phyloP scores from a whole-genome alignment of 208 protist species.

The Crithidia expoeki region DNA sequence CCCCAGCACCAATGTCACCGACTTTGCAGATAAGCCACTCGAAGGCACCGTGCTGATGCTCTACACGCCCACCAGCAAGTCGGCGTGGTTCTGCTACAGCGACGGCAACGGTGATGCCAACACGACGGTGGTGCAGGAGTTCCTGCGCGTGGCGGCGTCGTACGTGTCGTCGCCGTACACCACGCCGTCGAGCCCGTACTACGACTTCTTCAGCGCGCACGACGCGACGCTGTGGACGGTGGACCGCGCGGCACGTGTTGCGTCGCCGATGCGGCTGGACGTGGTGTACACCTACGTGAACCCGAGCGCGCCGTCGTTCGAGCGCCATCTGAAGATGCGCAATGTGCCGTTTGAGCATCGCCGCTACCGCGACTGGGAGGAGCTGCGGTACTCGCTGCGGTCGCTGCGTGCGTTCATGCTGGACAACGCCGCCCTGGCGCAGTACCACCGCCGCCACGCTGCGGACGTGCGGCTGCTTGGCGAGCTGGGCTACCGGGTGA shows the following conservation, averaged over 20 bases:
- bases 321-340: slow-evolving; percentile 28
- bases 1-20: background rate
- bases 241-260: slow-evolving; percentile 24
- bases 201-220: slow-evolving; percentile 42
- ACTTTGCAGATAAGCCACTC: slow-evolving; percentile 6
- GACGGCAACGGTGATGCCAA: background rate
- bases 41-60: slow-evolving; percentile 45
- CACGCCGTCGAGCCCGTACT: slow-evolving; percentile 42
- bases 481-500: slow-evolving; percentile 30
- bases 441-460: slow-evolving; percentile 26
- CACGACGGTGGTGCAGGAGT: background rate
- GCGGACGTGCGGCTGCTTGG: slow-evolving; percentile 29
- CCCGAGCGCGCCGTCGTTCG: slow-evolving; percentile 39
- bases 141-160: slow-evolving; percentile 24
- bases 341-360: slow-evolving; percentile 22
- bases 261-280: slow-evolving; percentile 48
- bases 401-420: slow-evolving; percentile 36
- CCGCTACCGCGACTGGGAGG: slow-evolving; percentile 60
- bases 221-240: slow-evolving; percentile 52
- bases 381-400: slow-evolving; percentile 63
- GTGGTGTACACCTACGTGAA: slow-evolving; percentile 72
- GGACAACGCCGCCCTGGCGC: slow-evolving; percentile 30
- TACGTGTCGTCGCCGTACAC: slow-evolving; percentile 48
- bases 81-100: slow-evolving; percentile 27
- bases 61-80: slow-evolving; percentile 13